phyloP scores from a whole-genome alignment of 108 stramenopile species.

The Skeletonema marinoi region DNA sequence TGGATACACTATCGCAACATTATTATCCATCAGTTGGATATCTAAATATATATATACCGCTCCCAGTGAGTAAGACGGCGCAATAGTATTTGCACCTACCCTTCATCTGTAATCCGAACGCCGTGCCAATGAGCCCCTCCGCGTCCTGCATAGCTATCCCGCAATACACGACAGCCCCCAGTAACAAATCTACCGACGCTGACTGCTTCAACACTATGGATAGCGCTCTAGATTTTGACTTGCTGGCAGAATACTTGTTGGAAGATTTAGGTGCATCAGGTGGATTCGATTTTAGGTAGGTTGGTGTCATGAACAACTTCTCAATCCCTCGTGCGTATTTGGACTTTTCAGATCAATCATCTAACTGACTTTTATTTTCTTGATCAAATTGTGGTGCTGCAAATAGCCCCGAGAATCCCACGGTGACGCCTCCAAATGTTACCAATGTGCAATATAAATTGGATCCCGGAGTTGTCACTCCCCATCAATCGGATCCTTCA shows the following conservation, averaged over 20 bases:
- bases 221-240: slow-evolving; percentile 77
- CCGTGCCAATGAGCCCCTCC: not conserved
- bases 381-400: not conserved
- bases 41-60: not conserved
- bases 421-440: slow-evolving; percentile 2
- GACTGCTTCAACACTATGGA: slow-evolving; percentile 15
- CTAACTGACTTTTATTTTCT: slow-evolving; percentile 1
- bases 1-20: not conserved
- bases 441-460: not conserved
- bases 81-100: not conserved
- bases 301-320: not conserved
- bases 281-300: slow-evolving; percentile 79
- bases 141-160: not conserved
- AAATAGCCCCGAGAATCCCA: slow-evolving; percentile 1
- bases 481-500: slow-evolving; percentile 24
- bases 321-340: not conserved
- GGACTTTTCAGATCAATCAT: slow-evolving; percentile 2
- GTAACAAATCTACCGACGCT: not conserved
- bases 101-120: not conserved
- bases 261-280: slow-evolving; percentile 56
- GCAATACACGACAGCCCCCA: not conserved
- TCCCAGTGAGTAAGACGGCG: not conserved
- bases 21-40: not conserved
- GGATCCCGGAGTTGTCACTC: slow-evolving; percentile 38
- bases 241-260: slow-evolving; percentile 85